Conservation (phyloP, 805 yeast genomes). For the Suhomyces sp. region DNA sequence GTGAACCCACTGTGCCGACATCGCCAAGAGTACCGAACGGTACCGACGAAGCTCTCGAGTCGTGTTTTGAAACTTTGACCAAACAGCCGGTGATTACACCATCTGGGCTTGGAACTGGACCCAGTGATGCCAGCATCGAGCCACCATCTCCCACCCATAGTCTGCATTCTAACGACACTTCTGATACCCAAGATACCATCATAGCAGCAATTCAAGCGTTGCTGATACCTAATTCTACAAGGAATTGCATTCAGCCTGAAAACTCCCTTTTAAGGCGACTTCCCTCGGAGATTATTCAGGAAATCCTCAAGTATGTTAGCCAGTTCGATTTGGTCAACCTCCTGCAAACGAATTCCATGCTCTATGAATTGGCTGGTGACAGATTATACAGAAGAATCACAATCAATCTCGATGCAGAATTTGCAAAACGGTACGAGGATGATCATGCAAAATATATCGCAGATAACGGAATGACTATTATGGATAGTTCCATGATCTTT, state of each 20-base stretch:
- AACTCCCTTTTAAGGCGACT: constrained; percentile 5
- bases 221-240: no score
- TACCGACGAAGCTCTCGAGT: no score
- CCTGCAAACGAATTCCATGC: constrained; percentile 20
- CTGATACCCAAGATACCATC: no score
- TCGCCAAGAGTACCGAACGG: no score
- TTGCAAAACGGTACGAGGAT: constrained; percentile 20
- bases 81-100: no score
- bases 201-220: no score
- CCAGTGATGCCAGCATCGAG: no score
- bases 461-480: constrained; percentile 28
- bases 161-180: no score
- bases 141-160: no score
- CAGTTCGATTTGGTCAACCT: constrained; percentile 31
- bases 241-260: constrained; percentile 1
- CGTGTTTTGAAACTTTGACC: no score
- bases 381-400: constrained; percentile 31
- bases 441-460: constrained; percentile 17
- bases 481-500: constrained; percentile 32
- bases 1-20: no score
- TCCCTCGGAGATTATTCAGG: constrained; percentile 12
- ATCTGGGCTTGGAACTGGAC: no score
- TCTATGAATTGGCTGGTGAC: constrained; percentile 23
- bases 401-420: constrained; percentile 27
- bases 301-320: constrained; percentile 25